Percentiles rank a stretch among this genome's conserved stretches.
These are phyloP conservation scores for Sedum album DNA, from an alignment of 164 flowering plant genomes.

Conservation along the genomic window DNA sequence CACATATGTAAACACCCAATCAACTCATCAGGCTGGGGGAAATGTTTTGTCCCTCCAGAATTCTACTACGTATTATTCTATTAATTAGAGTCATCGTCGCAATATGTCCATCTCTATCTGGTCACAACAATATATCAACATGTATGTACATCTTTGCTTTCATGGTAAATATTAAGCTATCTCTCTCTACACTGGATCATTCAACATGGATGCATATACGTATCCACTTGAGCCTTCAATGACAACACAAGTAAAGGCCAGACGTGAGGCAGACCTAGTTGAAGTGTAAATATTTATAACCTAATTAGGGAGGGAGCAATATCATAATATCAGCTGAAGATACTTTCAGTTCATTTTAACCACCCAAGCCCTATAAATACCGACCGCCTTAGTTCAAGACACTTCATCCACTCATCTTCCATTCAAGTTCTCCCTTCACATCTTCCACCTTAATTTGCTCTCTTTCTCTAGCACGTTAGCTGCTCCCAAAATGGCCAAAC, in stretches of 20 bases:
- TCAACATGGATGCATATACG: not conserved
- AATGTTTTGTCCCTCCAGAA: not conserved
- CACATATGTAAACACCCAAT: not conserved
- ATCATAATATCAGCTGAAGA: not conserved
- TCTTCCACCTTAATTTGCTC: not conserved
- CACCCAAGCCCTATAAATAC: conserved; percentile 6
- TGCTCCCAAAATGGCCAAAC: conserved; percentile 2
- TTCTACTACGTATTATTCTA: too few relatives aligned
- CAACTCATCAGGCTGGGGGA: not conserved
- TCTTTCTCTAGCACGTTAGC: not conserved
- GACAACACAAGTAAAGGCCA: not conserved
- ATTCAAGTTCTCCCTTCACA: not conserved
- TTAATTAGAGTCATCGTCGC: not conserved
- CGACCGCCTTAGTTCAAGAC: not conserved
- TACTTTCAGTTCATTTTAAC: not conserved
- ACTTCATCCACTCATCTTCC: not conserved
- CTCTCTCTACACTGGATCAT: not conserved
- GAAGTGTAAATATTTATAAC: not conserved
- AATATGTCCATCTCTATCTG: not conserved
- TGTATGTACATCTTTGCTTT: not conserved
- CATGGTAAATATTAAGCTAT: not conserved
- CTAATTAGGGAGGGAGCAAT: not conserved
- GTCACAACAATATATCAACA: not conserved
- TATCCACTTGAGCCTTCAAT: not conserved
- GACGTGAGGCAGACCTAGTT: not conserved